Evolutionary conservation across 164 flowering plant genomes (phyloP).

Genomic region (Pachysandra terminalis): DNA sequence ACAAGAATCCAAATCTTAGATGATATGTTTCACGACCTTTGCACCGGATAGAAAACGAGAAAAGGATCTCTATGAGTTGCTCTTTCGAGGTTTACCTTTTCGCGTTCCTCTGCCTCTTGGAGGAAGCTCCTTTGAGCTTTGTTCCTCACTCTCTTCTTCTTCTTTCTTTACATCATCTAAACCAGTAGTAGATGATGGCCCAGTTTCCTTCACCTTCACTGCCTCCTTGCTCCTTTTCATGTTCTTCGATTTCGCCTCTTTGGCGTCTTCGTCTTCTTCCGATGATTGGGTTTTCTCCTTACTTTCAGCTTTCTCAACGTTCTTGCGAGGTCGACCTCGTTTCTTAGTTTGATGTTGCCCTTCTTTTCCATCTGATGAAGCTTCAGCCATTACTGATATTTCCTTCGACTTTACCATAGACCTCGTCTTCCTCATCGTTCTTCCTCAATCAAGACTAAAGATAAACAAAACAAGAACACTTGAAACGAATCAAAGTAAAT

Average conservation of each 20-base stretch:
- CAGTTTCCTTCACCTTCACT: constrained; percentile 8
- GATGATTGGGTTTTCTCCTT: constrained; percentile 13
- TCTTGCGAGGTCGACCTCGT: constrained; percentile 62
- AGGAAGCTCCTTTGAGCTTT: constrained; percentile 11
- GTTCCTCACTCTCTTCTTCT: constrained; percentile 10
- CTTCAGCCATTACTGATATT: constrained; percentile 37
- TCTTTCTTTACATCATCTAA: background rate
- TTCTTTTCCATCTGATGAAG: constrained; percentile 29
- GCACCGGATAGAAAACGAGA: background rate
- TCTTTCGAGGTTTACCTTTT: constrained; percentile 60
- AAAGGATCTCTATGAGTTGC: constrained; percentile 22
- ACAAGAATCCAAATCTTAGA: too few species aligned
- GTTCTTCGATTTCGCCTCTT: constrained; percentile 27
- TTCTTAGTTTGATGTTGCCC: constrained; percentile 30
- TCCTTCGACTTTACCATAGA: constrained; percentile 23
- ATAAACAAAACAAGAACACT: too few species aligned
- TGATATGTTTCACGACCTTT: too few species aligned
- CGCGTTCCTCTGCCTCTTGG: constrained; percentile 43
- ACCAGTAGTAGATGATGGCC: constrained; percentile 7
- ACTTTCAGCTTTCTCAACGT: constrained; percentile 23
- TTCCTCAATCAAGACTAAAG: background rate
- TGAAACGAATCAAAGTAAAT: too few species aligned
- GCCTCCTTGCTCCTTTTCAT: constrained; percentile 15
- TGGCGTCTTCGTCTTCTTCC: constrained; percentile 11
- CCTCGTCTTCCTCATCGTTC: constrained; percentile 37